Evolutionary conservation across 2,329 filamentous ascomycete genomes (phyloP), one percentile per base, ranked within the genome.

Genomic region (Fusarium fracticaudum): DNA sequence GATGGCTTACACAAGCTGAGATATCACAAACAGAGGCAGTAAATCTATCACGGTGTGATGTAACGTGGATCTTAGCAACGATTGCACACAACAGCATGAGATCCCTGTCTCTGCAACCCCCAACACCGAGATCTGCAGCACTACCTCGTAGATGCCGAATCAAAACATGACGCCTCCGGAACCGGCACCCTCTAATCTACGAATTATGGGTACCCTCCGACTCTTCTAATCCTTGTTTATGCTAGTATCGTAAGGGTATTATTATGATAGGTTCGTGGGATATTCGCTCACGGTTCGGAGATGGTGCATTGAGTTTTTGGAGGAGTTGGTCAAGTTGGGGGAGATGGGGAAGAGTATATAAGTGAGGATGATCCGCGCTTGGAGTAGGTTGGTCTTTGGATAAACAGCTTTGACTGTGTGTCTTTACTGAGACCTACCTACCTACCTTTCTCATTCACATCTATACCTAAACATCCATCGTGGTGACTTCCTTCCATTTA

Each of bases 111-210:
- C 24, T 51, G 53, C 59, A 64, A 69, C 71, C 29, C 29, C 61
- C 43, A 61, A 61, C 54, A 43, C 63, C 55, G 67, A 68, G 71
- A 74, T 74, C 67, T 74, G 55, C 67, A 63, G 51, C 41, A 59
- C 66, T 59, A 59, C 54, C 29, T 26, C 29, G n/a, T 18, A 35
- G 63, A 69, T 69, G 29, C 67, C 59, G 59, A 72, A 55, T 38
- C 10, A 67, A 55, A 62, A 26, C 26, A 24, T 41, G 26, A 51
- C 29, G 43, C 35, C 66, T 60, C 47, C 60, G 67, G 37, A 55
- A 50, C 64, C 41, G 71, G 48, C 43, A 54, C 33, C 47, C 37
- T 33, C 47, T 26, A 65, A 17, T 51, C 45, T 44, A 37, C 26
- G 24, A 66, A 53, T 57, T 41, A 51, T 47, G 35, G 61, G 8